These are phyloP conservation scores for Panellus pusillus DNA, from an alignment of 768 basidiomycete genomes.

Conservation along the genomic window DNA sequence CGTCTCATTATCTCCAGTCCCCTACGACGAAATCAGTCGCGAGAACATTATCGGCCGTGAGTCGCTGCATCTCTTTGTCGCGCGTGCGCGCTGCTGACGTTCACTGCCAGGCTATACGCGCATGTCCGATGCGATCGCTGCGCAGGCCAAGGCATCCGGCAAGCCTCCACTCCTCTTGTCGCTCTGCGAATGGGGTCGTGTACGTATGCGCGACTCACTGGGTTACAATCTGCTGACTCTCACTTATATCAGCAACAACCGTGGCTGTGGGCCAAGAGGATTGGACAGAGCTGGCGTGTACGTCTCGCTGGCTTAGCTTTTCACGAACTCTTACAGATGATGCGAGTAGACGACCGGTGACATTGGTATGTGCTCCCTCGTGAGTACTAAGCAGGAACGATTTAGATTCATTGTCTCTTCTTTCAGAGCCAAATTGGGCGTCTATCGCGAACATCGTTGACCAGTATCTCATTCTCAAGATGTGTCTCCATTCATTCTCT, in stretches of 20 bases:
- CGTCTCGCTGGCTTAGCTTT: slow-evolving; percentile 23
- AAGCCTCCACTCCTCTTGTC: slow-evolving; percentile 60
- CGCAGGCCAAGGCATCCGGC: slow-evolving; percentile 46
- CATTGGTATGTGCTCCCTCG: slow-evolving; percentile 34
- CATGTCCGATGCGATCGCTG: slow-evolving; percentile 59
- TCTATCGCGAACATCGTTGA: slow-evolving; percentile 56
- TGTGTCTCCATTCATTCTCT: not conserved
- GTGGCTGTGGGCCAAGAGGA: slow-evolving; percentile 59
- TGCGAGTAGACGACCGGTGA: slow-evolving; percentile 48
- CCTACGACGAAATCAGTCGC: slow-evolving; percentile 55
- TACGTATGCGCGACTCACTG: slow-evolving; percentile 29
- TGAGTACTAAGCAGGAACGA: too few species aligned
- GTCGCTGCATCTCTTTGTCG: slow-evolving; percentile 20
- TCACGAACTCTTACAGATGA: too few species aligned
- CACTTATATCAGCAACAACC: slow-evolving; percentile 64
- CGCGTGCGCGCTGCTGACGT: too few species aligned
- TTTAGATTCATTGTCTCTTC: not conserved
- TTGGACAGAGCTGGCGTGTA: slow-evolving; percentile 71
- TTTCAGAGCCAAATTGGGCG: slow-evolving; percentile 49
- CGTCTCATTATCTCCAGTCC: slow-evolving; percentile 34
- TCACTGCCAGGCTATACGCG: slow-evolving; percentile 59
- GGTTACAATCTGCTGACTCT: too few species aligned
- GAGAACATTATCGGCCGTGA: slow-evolving; percentile 57
- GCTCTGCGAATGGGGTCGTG: slow-evolving; percentile 69
- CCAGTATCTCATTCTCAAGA: slow-evolving; percentile 35